Evolutionary conservation across 2,329 filamentous ascomycete species (phyloP).

Genomic region (Beauveria rudraprayagi): DNA sequence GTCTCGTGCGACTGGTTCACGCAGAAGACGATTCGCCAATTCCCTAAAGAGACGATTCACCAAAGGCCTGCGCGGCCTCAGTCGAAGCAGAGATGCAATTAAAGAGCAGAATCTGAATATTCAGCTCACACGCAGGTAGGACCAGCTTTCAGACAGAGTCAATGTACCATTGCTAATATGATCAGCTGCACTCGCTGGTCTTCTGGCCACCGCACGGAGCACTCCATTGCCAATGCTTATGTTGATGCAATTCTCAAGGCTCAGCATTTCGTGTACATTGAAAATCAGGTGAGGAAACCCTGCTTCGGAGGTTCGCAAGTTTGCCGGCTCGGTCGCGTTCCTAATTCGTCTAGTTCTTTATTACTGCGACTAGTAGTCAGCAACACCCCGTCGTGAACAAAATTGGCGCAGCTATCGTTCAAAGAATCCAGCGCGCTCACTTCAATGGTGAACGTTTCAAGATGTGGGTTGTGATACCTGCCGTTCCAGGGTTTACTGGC

Average conservation of each 20-base stretch:
- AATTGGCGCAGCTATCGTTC: conserved; percentile 70
- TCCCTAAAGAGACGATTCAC: conserved; percentile 36
- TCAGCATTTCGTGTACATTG: conserved; percentile 69
- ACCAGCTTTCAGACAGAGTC: too few species aligned
- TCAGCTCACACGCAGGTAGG: conserved; percentile 43
- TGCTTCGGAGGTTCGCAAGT: neutral
- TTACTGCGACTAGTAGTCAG: conserved; percentile 64
- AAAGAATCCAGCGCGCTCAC: conserved; percentile 65
- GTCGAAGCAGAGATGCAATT: conserved; percentile 25
- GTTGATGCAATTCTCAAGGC: conserved; percentile 61
- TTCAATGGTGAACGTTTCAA: conserved; percentile 59
- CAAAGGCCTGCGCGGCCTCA: conserved; percentile 30
- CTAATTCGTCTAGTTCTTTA: conserved; percentile 59
- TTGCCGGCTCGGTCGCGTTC: fast-evolving
- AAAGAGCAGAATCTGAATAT: conserved; percentile 29
- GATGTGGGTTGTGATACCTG: conserved; percentile 69
- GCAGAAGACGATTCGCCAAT: conserved; percentile 34
- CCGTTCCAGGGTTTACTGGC: conserved; percentile 75
- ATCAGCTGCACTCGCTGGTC: conserved; percentile 44
- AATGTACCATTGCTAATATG: neutral
- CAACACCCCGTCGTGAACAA: conserved; percentile 69
- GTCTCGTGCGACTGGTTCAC: conserved; percentile 32
- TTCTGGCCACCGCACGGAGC: conserved; percentile 45
- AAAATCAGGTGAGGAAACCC: conserved; percentile 50
- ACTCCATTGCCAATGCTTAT: conserved; percentile 84